A percentile compares a stretch with the other conserved stretches of the same genome.
These are phyloP conservation scores for Pleurotus djamor DNA, from an alignment of 768 basidiomycete genomes.

Conservation along the genomic window DNA sequence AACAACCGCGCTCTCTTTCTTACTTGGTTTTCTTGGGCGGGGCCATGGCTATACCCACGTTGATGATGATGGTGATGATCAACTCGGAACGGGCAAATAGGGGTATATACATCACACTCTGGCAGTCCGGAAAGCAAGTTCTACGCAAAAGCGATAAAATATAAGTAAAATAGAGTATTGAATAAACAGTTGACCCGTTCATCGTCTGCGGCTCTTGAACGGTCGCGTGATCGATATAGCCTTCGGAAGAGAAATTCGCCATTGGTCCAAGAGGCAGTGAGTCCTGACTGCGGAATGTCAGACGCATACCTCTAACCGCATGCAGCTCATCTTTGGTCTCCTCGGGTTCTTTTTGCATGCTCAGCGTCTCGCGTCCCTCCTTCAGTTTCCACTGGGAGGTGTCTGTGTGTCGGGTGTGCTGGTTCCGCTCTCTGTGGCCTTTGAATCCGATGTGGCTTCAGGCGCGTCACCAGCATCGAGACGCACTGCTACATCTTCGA, in stretches of 20 bases:
- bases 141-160: no score
- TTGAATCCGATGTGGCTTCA: no score
- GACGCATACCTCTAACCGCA: not conserved
- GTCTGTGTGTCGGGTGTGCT: not conserved
- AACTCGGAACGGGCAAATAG: no score
- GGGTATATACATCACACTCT: no score
- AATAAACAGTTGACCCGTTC: not conserved
- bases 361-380: not conserved
- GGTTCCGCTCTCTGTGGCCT: no score
- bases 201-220: not conserved
- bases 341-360: not conserved
- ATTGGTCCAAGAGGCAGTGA: not conserved
- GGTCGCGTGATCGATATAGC: not conserved
- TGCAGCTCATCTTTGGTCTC: not conserved
- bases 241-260: not conserved
- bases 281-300: not conserved
- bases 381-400: not conserved
- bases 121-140: no score
- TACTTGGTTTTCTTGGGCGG: not conserved
- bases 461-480: no score
- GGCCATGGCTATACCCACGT: no score
- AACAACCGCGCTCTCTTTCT: not conserved
- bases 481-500: no score
- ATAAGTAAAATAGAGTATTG: no score
- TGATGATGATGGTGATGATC: no score